Conservation (phyloP, 441 rosid genomes). For the Gossypium aridum region DNA sequence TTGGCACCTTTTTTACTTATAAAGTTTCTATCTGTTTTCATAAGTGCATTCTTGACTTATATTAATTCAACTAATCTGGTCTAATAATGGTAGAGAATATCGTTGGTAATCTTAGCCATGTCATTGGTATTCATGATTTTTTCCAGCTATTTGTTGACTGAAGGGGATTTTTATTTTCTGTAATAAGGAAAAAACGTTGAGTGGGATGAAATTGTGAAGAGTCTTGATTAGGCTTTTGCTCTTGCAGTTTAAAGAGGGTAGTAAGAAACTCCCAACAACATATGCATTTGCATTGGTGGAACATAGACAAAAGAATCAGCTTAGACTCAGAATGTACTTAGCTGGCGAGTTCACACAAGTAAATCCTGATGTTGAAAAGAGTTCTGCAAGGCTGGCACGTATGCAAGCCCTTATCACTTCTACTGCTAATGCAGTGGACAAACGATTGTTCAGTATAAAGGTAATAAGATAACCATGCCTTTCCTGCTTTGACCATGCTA, state of each 20-base stretch:
- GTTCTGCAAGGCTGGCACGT: constrained; percentile 49
- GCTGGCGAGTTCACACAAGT: constrained; percentile 54
- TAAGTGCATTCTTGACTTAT: neutral
- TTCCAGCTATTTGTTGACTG: neutral
- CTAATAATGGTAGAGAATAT: neutral
- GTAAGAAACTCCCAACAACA: constrained; percentile 46
- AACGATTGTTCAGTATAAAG: constrained; percentile 58
- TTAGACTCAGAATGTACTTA: constrained; percentile 82
- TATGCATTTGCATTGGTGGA: constrained; percentile 94
- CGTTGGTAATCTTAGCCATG: neutral
- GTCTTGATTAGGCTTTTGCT: constrained; percentile 13
- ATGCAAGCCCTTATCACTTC: constrained; percentile 60
- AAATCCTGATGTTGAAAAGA: constrained; percentile 33
- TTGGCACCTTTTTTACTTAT: neutral
- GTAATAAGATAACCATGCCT: constrained; percentile 26
- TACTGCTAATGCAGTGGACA: constrained; percentile 37
- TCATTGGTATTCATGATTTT: neutral
- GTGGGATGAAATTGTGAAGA: neutral
- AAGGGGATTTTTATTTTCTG: neutral
- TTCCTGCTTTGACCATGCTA: constrained; percentile 4
- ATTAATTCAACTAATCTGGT: neutral
- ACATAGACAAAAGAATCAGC: constrained; percentile 46
- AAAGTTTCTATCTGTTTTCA: neutral
- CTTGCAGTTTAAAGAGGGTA: constrained; percentile 54
- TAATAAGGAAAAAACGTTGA: neutral